Conservation (phyloP, 2,329 filamentous ascomycete genomes). For the Macroventuria anomochaeta region DNA sequence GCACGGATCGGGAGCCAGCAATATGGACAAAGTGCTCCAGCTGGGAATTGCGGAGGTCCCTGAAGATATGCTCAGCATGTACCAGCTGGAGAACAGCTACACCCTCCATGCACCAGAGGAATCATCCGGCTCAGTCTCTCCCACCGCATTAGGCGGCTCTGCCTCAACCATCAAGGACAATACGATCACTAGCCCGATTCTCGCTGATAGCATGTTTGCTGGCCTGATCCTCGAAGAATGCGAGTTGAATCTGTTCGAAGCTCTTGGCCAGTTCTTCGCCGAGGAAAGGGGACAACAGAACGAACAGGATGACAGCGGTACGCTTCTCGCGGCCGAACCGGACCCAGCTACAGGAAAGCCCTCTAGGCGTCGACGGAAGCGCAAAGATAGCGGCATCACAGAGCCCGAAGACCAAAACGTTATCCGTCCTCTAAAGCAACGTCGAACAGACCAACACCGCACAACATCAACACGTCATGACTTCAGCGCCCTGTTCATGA, state of each 20-base stretch:
- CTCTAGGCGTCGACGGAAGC: neutral
- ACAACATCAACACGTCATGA: neutral
- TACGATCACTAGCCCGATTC: neutral
- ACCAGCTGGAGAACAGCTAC: neutral
- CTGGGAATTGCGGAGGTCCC: neutral
- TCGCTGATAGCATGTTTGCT: neutral
- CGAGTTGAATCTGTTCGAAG: neutral
- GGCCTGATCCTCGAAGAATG: neutral
- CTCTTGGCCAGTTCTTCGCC: neutral
- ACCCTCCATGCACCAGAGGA: neutral
- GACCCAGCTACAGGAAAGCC: neutral
- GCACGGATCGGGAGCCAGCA: neutral
- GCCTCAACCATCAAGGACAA: neutral
- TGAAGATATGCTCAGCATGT: neutral
- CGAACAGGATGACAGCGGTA: neutral
- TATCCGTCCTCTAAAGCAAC: neutral
- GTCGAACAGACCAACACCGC: neutral
- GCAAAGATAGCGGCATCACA: neutral
- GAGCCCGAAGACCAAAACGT: neutral
- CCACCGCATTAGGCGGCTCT: neutral
- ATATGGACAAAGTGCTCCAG: neutral
- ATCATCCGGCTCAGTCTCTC: neutral
- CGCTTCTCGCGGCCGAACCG: neutral
- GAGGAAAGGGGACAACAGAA: neutral
- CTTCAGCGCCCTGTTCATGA: constrained; percentile 5